Evolutionary conservation across 1,284 basidiomycete genomes (phyloP).

Genomic region (Fomitopsis palustris): DNA sequence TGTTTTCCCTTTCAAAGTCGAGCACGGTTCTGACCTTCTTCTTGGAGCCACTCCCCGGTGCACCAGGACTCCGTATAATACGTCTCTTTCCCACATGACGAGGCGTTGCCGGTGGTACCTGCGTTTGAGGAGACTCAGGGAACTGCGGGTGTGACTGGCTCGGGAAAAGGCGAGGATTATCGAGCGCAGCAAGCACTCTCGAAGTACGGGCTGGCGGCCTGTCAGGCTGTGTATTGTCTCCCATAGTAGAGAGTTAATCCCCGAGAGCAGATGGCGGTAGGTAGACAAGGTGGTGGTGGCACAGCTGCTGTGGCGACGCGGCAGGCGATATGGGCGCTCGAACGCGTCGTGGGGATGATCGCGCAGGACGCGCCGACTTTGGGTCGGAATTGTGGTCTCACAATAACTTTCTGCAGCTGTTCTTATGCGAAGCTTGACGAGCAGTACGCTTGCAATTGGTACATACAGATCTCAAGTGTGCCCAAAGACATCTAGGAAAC

Average conservation of each 20-base stretch:
- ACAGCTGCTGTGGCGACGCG: conserved; percentile 3
- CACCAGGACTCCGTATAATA: conserved; percentile 2
- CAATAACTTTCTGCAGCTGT: too few relatives aligned
- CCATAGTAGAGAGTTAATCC: background rate
- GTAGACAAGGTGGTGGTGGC: background rate
- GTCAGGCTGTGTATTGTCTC: background rate
- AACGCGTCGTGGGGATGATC: background rate
- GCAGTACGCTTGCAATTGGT: too few relatives aligned
- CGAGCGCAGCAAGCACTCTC: conserved; percentile 20
- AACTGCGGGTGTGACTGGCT: background rate
- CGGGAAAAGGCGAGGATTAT: conserved; percentile 16
- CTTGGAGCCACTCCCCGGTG: conserved; percentile 3
- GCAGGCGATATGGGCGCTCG: background rate
- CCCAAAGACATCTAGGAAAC: too few relatives aligned
- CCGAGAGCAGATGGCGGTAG: background rate
- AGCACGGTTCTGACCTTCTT: conserved; percentile 8
- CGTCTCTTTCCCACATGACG: conserved; percentile 7
- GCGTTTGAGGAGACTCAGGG: background rate
- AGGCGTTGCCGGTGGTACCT: conserved; percentile 8
- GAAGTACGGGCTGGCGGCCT: conserved; percentile 11
- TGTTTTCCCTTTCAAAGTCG: background rate
- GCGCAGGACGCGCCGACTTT: too few relatives aligned
- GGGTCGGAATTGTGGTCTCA: too few relatives aligned
- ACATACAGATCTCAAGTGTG: too few relatives aligned
- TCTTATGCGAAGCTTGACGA: too few relatives aligned